Evolutionary conservation across 2,329 filamentous ascomycete species (phyloP).

Genomic region (Phyllosticta citrichinensis): DNA sequence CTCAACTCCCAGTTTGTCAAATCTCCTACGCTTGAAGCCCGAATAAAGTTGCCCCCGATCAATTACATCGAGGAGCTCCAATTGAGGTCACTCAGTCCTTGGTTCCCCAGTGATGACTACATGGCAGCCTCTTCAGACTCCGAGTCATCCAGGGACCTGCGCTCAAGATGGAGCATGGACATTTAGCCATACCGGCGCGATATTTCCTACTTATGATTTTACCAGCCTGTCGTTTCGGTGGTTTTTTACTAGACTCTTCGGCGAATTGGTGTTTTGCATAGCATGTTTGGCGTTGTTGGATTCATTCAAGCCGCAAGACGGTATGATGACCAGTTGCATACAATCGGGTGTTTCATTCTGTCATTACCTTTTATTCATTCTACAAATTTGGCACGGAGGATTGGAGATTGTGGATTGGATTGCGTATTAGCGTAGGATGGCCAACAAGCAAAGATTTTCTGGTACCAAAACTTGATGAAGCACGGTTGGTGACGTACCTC

Average conservation of each 20-base stretch:
- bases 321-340: conserved; percentile 9
- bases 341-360: conserved; percentile 1
- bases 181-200: conserved; percentile 19
- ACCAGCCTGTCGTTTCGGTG: not conserved
- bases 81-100: conserved; percentile 7
- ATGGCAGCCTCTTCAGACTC: conserved; percentile 15
- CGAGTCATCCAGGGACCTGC: conserved; percentile 25
- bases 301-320: conserved; percentile 7
- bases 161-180: conserved; percentile 34
- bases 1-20: conserved; percentile 28
- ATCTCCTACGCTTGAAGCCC: conserved; percentile 27
- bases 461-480: not conserved
- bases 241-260: not conserved
- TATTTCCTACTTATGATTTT: not conserved
- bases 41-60: conserved; percentile 25
- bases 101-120: conserved; percentile 14
- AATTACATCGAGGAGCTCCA: conserved; percentile 21
- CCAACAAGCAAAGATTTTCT: not conserved
- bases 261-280: conserved; percentile 4
- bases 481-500: not conserved
- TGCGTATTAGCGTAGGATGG: not conserved
- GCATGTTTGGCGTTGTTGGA: conserved; percentile 8
- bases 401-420: not conserved
- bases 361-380: conserved; percentile 1
- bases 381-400: not conserved